phyloP scores from a whole-genome alignment of 106 monocot species.

The Triglochin maritima region DNA sequence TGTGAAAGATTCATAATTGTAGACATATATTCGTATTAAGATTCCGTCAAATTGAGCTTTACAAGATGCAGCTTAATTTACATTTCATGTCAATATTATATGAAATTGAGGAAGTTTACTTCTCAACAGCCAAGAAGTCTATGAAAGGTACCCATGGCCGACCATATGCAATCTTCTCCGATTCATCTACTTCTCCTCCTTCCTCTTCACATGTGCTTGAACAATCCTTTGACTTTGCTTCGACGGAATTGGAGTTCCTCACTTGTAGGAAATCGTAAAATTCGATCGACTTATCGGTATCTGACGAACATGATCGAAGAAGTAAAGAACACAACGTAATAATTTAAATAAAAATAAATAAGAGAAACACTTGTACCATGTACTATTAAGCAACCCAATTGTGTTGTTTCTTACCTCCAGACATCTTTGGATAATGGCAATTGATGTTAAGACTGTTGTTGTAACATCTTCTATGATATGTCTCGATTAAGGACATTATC shows the following conservation, averaged over 20 bases:
- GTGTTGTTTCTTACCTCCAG: too few relatives aligned
- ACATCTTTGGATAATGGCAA: neutral
- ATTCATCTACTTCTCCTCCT: conserved; percentile 18
- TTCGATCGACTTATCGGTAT: conserved; percentile 24
- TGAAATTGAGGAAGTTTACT: too few relatives aligned
- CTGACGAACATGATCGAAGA: conserved; percentile 9
- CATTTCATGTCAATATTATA: too few relatives aligned
- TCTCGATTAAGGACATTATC: neutral
- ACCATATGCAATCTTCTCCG: conserved; percentile 1
- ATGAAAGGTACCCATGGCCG: conserved; percentile 36
- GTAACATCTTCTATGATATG: neutral
- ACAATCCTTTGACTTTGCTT: conserved; percentile 9
- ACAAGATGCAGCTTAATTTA: too few relatives aligned
- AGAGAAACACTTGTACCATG: too few relatives aligned
- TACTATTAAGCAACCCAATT: too few relatives aligned
- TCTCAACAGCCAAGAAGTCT: conserved; percentile 58
- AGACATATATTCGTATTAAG: too few relatives aligned
- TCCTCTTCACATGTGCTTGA: conserved; percentile 8
- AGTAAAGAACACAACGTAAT: neutral
- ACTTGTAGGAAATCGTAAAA: conserved; percentile 80
- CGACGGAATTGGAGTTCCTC: conserved; percentile 25
- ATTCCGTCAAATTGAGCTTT: too few relatives aligned
- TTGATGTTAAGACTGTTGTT: neutral
- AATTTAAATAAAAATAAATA: too few relatives aligned
- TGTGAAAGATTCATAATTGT: too few relatives aligned